These are phyloP conservation scores for Hylodesmum podocarpum DNA, from an alignment of 306 rosid genomes.

Conservation along the genomic window DNA sequence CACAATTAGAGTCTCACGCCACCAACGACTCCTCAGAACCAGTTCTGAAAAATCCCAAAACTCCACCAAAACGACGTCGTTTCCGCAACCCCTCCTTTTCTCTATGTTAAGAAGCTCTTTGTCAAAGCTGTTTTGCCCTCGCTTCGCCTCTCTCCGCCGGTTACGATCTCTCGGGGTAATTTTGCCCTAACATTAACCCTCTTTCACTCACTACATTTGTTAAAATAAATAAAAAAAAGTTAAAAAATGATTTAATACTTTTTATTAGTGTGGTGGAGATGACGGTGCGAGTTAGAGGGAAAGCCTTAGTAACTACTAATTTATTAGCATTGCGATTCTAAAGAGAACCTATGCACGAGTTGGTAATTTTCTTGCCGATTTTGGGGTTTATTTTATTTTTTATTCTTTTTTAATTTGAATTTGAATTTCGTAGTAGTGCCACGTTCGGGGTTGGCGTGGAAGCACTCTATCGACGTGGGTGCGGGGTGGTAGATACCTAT, in stretches of 20 bases:
- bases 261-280: conserved; percentile 37
- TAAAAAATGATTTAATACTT: too few relatives aligned
- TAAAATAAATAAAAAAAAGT: too few relatives aligned
- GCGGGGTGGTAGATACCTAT: conserved; percentile 85
- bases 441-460: conserved; percentile 78
- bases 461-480: conserved; percentile 81
- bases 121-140: conserved; percentile 72
- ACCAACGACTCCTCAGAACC: conserved; percentile 37
- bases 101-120: conserved; percentile 75
- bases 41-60: conserved; percentile 46
- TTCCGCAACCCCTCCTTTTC: not conserved
- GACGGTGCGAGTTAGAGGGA: conserved; percentile 74
- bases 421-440: conserved; percentile 53
- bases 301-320: conserved; percentile 73
- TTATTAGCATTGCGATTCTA: conserved; percentile 64
- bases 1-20: conserved; percentile 21
- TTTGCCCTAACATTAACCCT: not conserved
- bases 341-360: conserved; percentile 78
- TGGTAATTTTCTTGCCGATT: conserved; percentile 39
- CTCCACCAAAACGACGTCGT: conserved; percentile 41
- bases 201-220: not conserved
- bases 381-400: not conserved
- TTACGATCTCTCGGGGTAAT: conserved; percentile 81
- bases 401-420: not conserved
- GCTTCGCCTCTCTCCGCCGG: conserved; percentile 85